These are phyloP conservation scores for Epichloe gansuensis DNA, from an alignment of 2,329 filamentous ascomycete species.

Conservation along the genomic window DNA sequence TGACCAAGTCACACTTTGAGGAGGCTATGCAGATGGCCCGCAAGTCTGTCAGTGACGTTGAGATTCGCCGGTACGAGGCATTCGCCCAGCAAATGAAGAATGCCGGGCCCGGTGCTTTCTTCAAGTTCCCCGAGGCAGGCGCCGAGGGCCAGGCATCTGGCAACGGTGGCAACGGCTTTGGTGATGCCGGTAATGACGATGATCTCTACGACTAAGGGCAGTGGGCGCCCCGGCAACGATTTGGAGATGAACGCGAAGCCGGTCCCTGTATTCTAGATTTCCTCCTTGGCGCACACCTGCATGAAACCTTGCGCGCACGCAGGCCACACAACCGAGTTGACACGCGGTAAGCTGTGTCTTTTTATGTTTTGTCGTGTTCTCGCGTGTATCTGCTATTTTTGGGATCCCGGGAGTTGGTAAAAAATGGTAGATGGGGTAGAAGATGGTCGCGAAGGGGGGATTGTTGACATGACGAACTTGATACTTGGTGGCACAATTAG, in stretches of 20 bases:
- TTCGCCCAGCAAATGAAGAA: slow-evolving; percentile 99
- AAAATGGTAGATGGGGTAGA: slow-evolving; percentile 16
- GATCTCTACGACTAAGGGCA: slow-evolving; percentile 89
- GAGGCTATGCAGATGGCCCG: slow-evolving; percentile 95
- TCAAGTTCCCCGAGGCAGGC: slow-evolving; percentile 79
- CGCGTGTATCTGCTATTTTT: slow-evolving; percentile 13
- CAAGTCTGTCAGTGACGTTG: slow-evolving; percentile 87
- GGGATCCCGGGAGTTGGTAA: slow-evolving; percentile 23
- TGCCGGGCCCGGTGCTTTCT: slow-evolving; percentile 85
- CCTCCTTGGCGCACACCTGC: slow-evolving; percentile 22
- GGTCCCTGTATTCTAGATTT: slow-evolving; percentile 36
- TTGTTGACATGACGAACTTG: slow-evolving; percentile 1
- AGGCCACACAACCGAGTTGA: slow-evolving; percentile 5
- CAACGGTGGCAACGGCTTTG: slow-evolving; percentile 53
- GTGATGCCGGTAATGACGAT: slow-evolving; percentile 84
- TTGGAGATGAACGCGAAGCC: slow-evolving; percentile 7
- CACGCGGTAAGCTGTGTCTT: background rate
- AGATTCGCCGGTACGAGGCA: slow-evolving; percentile 96
- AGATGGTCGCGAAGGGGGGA: slow-evolving; percentile 3
- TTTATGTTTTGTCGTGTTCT: slow-evolving; percentile 10
- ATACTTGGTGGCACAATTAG: slow-evolving; percentile 6
- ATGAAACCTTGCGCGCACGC: slow-evolving; percentile 6
- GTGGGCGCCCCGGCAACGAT: slow-evolving; percentile 8
- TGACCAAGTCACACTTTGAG: slow-evolving; percentile 95
- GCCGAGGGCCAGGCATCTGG: slow-evolving; percentile 48